Conservation (phyloP, 106 monocot genomes). For the Alisma plantagoaquatica region DNA sequence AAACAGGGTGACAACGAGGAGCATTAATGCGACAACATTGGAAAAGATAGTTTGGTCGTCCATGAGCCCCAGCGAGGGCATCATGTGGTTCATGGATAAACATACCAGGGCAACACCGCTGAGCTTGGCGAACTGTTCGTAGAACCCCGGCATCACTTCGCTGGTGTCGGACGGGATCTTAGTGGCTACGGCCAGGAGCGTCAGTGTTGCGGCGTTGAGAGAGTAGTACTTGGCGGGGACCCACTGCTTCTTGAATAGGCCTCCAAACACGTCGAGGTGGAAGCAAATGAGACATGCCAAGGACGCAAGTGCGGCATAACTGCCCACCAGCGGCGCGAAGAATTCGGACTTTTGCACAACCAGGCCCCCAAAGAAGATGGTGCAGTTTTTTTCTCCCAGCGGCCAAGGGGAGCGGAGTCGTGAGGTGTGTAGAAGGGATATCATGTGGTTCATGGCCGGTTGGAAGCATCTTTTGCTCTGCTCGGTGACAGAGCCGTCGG, state of each 20-base stretch:
- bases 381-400: too few relatives aligned
- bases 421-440: too few relatives aligned
- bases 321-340: conserved; percentile 5
- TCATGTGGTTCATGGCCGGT: not conserved
- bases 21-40: conserved; percentile 5
- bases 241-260: conserved; percentile 5
- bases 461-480: too few relatives aligned
- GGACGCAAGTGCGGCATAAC: conserved; percentile 3
- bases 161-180: conserved; percentile 3
- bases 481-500: too few relatives aligned
- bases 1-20: conserved; percentile 4
- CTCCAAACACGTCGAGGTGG: not conserved
- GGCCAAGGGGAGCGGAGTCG: too few relatives aligned
- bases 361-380: not conserved
- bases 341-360: not conserved
- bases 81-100: not conserved
- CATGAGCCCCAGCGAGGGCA: conserved; percentile 9
- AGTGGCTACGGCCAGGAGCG: conserved; percentile 5
- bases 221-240: conserved; percentile 3
- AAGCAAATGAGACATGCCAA: not conserved
- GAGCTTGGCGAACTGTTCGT: conserved; percentile 13
- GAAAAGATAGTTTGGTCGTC: conserved; percentile 1
- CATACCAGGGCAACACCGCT: conserved; percentile 4
- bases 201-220: conserved; percentile 13
- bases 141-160: not conserved